Conservation (phyloP, 1,139 yeast genomes). For the Debaryomyces subglobosus region DNA sequence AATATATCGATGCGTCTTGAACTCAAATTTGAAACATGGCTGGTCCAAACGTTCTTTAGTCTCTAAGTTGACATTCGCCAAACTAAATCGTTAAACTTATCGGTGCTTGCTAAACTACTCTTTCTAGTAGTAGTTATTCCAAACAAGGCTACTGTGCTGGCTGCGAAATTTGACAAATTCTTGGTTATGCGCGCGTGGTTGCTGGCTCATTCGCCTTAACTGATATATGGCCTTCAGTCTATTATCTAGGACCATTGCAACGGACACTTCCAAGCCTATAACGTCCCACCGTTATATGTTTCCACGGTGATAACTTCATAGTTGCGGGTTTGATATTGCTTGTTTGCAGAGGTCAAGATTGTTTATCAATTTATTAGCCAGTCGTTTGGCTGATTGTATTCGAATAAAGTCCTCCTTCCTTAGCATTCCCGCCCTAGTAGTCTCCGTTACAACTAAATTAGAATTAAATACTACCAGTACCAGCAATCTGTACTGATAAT, state of each 20-base stretch:
- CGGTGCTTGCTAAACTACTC: constrained; percentile 1
- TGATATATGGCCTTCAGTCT: not conserved
- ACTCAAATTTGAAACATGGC: not conserved
- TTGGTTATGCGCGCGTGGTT: constrained; percentile 6
- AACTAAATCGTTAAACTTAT: not conserved
- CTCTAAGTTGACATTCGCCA: not conserved
- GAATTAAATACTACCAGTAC: not conserved
- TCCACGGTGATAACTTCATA: not conserved
- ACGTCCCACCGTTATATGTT: not conserved
- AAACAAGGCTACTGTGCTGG: constrained; percentile 16
- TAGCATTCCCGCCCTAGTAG: not conserved
- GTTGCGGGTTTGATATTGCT: not conserved
- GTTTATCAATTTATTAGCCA: not conserved
- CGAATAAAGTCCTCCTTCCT: not conserved
- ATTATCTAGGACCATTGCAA: not conserved
- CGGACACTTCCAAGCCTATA: not conserved
- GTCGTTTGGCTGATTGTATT: not conserved
- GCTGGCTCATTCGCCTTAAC: constrained; percentile 1
- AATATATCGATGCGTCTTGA: not conserved
- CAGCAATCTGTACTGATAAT: not conserved
- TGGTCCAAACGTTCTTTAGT: not conserved
- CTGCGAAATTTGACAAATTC: constrained; percentile 18
- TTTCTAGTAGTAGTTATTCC: not conserved
- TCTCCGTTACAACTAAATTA: not conserved
- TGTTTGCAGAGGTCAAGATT: not conserved